Base-by-base conservation (phyloP, 495 filamentous ascomycete genomes). In the Gamarada debralockiae region DNA sequence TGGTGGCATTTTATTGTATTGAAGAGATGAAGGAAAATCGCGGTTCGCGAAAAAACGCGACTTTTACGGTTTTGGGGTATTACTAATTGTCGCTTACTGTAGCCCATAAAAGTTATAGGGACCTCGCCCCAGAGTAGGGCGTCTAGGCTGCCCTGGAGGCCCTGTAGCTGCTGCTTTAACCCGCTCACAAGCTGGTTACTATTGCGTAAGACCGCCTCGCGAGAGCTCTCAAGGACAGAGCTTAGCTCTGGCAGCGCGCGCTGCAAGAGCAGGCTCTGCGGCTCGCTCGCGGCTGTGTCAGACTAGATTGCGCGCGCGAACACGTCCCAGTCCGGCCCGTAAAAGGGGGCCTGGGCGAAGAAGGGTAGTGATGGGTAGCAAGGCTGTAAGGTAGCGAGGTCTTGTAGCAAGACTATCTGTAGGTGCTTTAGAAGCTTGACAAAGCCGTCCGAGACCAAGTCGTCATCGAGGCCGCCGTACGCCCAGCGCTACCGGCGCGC, bases 381-480 rank as follows among this genome's bases (percentile, higher is more conserved):
- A 8, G 31, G 31, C 31, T 34, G 31, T 34, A 36, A 13, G 3
- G 46, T 22, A 17, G 47, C 47, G 0, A 50, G 29, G 47, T 50
- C 47, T 17, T 50, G 29, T 2, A 50, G 47, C 1, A 50, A 9
- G 20, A 50, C 47, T 1, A 25, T 1, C 0, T 17, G 29, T 13
- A 50, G 29, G 34, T 9, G 29, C 47, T 17, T 5, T 17, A 50
- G 1, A 15, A 42, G 39, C 39, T 42, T 42, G 39, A 42, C 7
- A 15, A 42, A 42, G 39, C 39, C 39, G 17, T 50, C 29, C 12
- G 29, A 3, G 7, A 17, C 47, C 1, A 50, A 9, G 47, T 50
- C 29, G 29, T 50, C 29, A n/a, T 50, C 18, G 29, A 50, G 47
- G 29, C 47, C 10, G 18, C 47, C 47, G 9, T 50, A 1, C 1